Evolutionary conservation across 345 rosid genomes (phyloP), one percentile per base, ranked within the genome.

Genomic region (Gossypium longicalyx): DNA sequence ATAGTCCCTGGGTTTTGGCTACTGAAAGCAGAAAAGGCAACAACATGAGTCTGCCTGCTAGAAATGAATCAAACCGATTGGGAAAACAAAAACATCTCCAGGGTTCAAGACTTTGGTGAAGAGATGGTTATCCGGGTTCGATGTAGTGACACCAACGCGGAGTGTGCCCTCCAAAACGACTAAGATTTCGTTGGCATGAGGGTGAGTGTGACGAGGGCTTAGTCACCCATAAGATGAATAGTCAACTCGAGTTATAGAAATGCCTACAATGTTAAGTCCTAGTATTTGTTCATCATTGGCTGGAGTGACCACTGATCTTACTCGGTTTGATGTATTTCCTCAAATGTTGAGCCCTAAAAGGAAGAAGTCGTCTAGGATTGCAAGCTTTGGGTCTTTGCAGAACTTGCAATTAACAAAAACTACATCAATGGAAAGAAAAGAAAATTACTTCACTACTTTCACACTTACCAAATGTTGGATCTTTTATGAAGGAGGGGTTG

Each of bases 1-100:
- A 34, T 72, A 2, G 44, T 22, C 2, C 45, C 69, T 0, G 51
- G 41, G 20, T 48, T 47, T 25, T 49, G 23, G 20, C 59, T 69
- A 11, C 41, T 67, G 29, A 67, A 12, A 47, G 10, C 61, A 27
- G 73, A 25, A 70, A 70, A 25, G 20, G 60, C 74, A 34, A 70
- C 74, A n/a, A 48, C 74, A 17, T 51, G 16, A 9, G 25, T 29
- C 3, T 70, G 17, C 15, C 47, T 29, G 3, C 1, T 69, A 44
- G 43, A 69, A 49, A 59, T 69, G 72, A 16, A 69, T 16, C 1
- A 69, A 13, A 6, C 49, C 74, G 52, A 79, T 47, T 11, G 79
- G 85, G 57, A 82, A 79, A 13, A 77, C 82, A 43, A 82, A 79
- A 2, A 71, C 81, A 13, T 82, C 85, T 19, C 80, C 82, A 0